Evolutionary conservation across 1,284 basidiomycete species (phyloP), one percentile per base, ranked within the genome.

Genomic region (Apiotrichum mycotoxinovorans): DNA sequence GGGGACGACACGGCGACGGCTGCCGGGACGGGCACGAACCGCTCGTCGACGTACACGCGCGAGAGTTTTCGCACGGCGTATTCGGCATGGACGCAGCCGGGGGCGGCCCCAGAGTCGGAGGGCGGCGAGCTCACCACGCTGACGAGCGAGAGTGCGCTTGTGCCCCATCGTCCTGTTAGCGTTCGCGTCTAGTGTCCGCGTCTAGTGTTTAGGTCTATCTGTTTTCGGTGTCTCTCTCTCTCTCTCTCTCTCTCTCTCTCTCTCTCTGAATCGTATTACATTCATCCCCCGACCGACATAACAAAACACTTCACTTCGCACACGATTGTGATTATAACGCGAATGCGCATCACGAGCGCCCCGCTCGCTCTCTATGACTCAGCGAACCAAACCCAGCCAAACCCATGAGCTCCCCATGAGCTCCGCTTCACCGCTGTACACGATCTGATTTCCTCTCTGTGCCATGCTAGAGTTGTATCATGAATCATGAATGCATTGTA

Each of bases 401-500:
- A n/a, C n/a, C n/a, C n/a, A n/a, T n/a, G n/a, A n/a, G n/a, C n/a
- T n/a, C n/a, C n/a, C n/a, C n/a, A n/a, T n/a, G n/a, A n/a, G n/a
- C n/a, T n/a, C n/a, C n/a, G n/a, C n/a, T n/a, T n/a, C n/a, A n/a
- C n/a, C n/a, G n/a, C n/a, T n/a, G n/a, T n/a, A n/a, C n/a, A n/a
- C n/a, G n/a, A n/a, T n/a, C n/a, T n/a, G n/a, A n/a, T n/a, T n/a
- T n/a, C n/a, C 35, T n/a, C 38, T 40, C 18, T 20, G 15, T 40
- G n/a, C 40, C 40, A 4, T n/a, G 10, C 2, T 33, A 12, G 44
- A 5, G 26, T 37, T 51, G 49, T 51, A 51, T 51, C 49, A 51
- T 57, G 55, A 51, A 52, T 37, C 27, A 58, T 58, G 52, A 48
- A 58, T 58, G 52, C 52, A 58, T 54, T 51, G 57, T 58, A 51